These are phyloP conservation scores for Colletotrichum sp. DNA, from an alignment of 2,329 filamentous ascomycete genomes.

Conservation along the genomic window DNA sequence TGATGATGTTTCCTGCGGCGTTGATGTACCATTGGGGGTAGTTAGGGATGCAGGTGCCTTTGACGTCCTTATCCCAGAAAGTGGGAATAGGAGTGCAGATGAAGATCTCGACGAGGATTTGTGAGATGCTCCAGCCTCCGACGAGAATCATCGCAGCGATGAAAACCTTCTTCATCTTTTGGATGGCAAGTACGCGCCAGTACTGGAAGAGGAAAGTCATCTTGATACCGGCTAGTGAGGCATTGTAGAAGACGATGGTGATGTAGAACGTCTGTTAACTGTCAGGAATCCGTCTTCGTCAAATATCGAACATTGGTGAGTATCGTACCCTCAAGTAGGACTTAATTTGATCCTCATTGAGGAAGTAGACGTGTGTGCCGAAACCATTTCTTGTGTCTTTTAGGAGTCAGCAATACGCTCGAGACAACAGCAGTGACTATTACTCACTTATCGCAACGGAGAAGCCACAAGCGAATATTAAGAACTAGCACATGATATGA, in stretches of 20 bases:
- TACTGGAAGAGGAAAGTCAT: constrained; percentile 42
- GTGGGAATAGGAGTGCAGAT: constrained; percentile 29
- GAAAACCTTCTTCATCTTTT: constrained; percentile 29
- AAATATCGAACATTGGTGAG: no score
- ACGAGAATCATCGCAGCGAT: constrained; percentile 29
- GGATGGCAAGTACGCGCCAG: constrained; percentile 36
- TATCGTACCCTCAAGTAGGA: constrained; percentile 9
- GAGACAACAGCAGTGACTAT: neutral
- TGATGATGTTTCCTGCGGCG: constrained; percentile 25
- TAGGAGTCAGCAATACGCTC: neutral
- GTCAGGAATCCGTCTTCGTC: neutral
- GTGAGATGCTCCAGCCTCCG: constrained; percentile 29
- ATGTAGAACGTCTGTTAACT: constrained; percentile 31
- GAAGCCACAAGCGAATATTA: constrained; percentile 9
- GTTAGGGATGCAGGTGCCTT: constrained; percentile 26
- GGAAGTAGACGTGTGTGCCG: constrained; percentile 20
- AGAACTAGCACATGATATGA: neutral
- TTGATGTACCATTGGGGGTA: constrained; percentile 28
- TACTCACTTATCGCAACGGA: constrained; percentile 11
- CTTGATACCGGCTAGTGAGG: constrained; percentile 33
- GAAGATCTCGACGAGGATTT: constrained; percentile 29
- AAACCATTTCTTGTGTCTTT: constrained; percentile 18
- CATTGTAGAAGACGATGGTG: constrained; percentile 35
- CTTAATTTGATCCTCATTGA: neutral
- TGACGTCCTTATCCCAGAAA: constrained; percentile 29